A percentile compares a stretch with the other conserved stretches of the same genome.
Conservation (phyloP, 2,329 filamentous ascomycete species). For the Nannizziopsis barbatae region DNA sequence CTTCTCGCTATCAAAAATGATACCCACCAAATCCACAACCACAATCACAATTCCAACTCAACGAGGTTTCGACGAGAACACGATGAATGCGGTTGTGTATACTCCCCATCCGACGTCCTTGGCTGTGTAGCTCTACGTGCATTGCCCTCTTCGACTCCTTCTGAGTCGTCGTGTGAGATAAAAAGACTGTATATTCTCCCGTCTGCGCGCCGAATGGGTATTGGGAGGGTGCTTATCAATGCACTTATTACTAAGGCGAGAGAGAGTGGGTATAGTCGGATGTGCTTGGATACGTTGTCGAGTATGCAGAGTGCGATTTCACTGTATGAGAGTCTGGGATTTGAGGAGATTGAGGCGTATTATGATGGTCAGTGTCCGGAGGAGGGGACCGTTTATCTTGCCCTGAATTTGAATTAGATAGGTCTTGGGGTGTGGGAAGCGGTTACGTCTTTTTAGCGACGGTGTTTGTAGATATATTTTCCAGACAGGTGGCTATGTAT, state of each 20-base stretch:
- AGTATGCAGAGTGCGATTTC: conserved; percentile 42
- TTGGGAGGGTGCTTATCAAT: conserved; percentile 40
- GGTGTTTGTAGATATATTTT: too few species aligned
- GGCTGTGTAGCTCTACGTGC: conserved; percentile 44
- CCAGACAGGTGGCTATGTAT: too few species aligned
- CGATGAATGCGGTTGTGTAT: not conserved
- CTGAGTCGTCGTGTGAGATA: conserved; percentile 40
- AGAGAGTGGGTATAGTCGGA: conserved; percentile 40
- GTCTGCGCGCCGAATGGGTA: conserved; percentile 38
- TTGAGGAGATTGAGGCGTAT: conserved; percentile 42
- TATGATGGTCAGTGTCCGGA: conserved; percentile 43
- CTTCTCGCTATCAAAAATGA: conserved; percentile 5
- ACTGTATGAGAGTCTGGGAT: conserved; percentile 43
- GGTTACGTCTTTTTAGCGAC: not conserved
- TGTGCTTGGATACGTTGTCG: conserved; percentile 47
- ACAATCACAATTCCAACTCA: conserved; percentile 3
- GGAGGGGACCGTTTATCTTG: conserved; percentile 44
- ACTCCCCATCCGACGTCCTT: conserved; percentile 19
- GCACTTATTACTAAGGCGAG: conserved; percentile 37
- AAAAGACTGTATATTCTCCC: conserved; percentile 47
- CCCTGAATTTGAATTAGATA: conserved; percentile 21
- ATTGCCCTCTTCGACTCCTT: not conserved
- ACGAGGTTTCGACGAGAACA: too few species aligned
- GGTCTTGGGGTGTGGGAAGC: not conserved
- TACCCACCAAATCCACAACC: conserved; percentile 14